Conservation (phyloP, 1,139 yeast genomes). For the Pichia sp. region DNA sequence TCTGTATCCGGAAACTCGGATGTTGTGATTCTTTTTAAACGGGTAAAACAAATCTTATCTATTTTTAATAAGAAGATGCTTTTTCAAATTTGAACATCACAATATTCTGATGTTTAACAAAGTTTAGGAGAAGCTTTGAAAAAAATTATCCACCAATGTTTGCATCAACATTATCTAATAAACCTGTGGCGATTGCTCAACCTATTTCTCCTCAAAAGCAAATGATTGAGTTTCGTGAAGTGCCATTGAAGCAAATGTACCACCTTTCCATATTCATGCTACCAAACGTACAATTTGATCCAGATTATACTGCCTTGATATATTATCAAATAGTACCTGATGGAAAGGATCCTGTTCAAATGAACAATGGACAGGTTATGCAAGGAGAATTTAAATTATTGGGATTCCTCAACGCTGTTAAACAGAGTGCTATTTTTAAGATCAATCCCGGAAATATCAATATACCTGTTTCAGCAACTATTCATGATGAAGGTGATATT, state of each 20-base stretch:
- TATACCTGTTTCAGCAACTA: constrained; percentile 16
- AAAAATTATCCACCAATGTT: constrained; percentile 27
- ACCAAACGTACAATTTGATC: constrained; percentile 48
- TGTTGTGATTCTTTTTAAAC: too few species aligned
- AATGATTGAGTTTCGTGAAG: constrained; percentile 22
- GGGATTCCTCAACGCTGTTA: constrained; percentile 64
- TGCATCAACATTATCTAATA: constrained; percentile 28
- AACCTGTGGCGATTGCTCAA: constrained; percentile 27
- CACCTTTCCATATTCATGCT: constrained; percentile 29
- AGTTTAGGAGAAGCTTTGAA: background rate
- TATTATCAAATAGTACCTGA: constrained; percentile 70
- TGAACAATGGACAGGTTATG: constrained; percentile 6
- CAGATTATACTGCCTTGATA: constrained; percentile 70
- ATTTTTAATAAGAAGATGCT: too few species aligned
- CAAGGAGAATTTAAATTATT: constrained; percentile 63
- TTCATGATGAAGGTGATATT: constrained; percentile 25
- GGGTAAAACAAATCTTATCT: too few species aligned
- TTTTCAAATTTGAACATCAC: background rate
- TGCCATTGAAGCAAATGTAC: constrained; percentile 23
- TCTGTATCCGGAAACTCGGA: too few species aligned
- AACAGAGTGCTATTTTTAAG: constrained; percentile 89
- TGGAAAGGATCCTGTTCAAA: constrained; percentile 1
- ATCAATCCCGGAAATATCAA: constrained; percentile 35
- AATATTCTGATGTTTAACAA: background rate
- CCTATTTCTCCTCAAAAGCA: constrained; percentile 27